phyloP scores from a whole-genome alignment of 257 asterid genomes.

The Thymus mandschuricus region DNA sequence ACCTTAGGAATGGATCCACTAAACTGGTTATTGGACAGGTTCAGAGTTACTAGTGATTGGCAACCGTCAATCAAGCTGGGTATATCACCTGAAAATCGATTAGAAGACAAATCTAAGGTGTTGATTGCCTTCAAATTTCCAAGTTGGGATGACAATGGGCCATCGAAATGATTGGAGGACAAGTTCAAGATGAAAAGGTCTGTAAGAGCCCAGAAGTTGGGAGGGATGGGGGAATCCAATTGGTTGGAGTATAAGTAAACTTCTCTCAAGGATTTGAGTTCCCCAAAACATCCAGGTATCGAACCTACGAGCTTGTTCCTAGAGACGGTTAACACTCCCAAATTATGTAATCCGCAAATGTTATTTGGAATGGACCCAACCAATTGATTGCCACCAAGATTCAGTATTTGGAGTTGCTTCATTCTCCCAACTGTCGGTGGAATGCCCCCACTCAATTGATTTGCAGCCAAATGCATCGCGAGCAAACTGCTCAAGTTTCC shows the following conservation, averaged over 20 bases:
- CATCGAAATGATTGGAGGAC: background rate
- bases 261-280: background rate
- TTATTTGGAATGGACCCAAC: constrained; percentile 22
- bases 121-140: background rate
- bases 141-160: background rate
- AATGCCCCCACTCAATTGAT: constrained; percentile 19
- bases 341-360: constrained; percentile 18
- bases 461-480: background rate
- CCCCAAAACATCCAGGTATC: constrained; percentile 26
- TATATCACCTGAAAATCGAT: constrained; percentile 19
- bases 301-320: constrained; percentile 23
- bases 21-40: background rate
- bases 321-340: constrained; percentile 26
- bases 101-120: background rate
- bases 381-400: constrained; percentile 15
- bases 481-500: constrained; percentile 25
- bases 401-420: background rate
- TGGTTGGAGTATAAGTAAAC: background rate
- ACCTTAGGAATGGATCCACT: background rate
- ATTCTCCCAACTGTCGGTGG: constrained; percentile 28
- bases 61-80: background rate
- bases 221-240: background rate
- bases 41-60: background rate
- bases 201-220: background rate
- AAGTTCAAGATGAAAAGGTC: background rate